Conservation (phyloP, 2,329 filamentous ascomycete species). For the Exophiala lecanii-corni region DNA sequence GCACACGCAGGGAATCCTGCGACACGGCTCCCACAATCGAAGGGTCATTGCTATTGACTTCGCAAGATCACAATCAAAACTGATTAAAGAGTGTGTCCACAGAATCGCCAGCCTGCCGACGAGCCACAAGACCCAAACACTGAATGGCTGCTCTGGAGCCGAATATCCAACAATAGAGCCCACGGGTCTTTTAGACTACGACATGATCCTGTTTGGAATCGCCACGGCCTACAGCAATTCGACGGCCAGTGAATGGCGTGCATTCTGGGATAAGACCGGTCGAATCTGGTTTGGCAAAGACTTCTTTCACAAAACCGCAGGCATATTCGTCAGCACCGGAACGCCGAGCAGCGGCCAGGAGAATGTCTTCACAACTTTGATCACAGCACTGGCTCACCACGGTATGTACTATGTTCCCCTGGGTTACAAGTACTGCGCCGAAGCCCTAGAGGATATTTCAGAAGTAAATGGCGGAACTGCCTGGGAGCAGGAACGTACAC, state of each 20-base stretch:
- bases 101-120: too few species aligned
- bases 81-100: constrained; percentile 80
- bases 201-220: constrained; percentile 87
- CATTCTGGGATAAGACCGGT: constrained; percentile 79
- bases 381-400: constrained; percentile 88
- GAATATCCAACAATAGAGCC: constrained; percentile 54
- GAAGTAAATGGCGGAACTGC: constrained; percentile 83
- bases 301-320: constrained; percentile 83
- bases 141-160: constrained; percentile 92
- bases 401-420: constrained; percentile 95
- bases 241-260: constrained; percentile 92
- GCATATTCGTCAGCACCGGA: constrained; percentile 81
- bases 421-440: constrained; percentile 79
- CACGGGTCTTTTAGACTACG: constrained; percentile 65
- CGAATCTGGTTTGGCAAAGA: constrained; percentile 73
- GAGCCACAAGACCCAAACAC: constrained; percentile 70
- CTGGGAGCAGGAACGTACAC: too few species aligned
- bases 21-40: too few species aligned
- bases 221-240: constrained; percentile 97
- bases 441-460: constrained; percentile 61
- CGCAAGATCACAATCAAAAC: constrained; percentile 34
- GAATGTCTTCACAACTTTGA: constrained; percentile 70
- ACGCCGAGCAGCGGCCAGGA: constrained; percentile 88
- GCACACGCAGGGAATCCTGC: too few species aligned
- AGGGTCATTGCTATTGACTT: too few species aligned